phyloP scores from a whole-genome alignment of 345 rosid species.

The Camelina sativa region DNA sequence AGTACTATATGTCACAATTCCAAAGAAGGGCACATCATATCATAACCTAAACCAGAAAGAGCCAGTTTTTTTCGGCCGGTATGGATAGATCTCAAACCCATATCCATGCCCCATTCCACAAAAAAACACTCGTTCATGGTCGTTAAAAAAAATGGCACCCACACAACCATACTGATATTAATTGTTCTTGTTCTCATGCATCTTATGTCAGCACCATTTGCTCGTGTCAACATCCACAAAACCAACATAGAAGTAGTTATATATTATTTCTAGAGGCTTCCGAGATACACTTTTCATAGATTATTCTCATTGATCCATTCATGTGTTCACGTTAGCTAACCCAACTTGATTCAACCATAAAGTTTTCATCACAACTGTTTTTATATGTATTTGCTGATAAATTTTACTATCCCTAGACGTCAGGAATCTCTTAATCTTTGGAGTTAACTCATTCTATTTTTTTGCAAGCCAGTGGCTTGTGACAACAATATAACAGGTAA shows the following conservation, averaged over 20 bases:
- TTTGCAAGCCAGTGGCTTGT: neutral
- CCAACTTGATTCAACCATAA: neutral
- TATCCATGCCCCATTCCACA: constrained; percentile 28
- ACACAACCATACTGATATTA: neutral
- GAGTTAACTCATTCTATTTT: neutral
- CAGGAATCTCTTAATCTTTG: neutral
- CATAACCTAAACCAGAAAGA: neutral
- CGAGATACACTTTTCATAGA: constrained; percentile 14
- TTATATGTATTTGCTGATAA: neutral
- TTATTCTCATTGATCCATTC: constrained; percentile 27
- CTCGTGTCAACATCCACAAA: constrained; percentile 19
- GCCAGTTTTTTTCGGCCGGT: neutral
- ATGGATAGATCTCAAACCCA: neutral
- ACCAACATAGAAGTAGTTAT: constrained; percentile 5
- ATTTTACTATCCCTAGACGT: neutral
- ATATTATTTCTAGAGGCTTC: constrained; percentile 27
- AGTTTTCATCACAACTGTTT: neutral
- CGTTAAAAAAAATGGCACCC: constrained; percentile 6
- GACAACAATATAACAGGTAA: neutral
- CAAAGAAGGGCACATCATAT: neutral
- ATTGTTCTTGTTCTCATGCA: constrained; percentile 31
- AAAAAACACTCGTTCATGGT: constrained; percentile 12
- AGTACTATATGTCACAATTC: neutral
- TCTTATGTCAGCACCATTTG: constrained; percentile 21
- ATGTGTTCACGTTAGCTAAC: constrained; percentile 14